A percentile compares a stretch with the other conserved stretches of the same genome.
phyloP scores from a whole-genome alignment of 2,329 filamentous ascomycete genomes.

The Macrophomina phaseolina region DNA sequence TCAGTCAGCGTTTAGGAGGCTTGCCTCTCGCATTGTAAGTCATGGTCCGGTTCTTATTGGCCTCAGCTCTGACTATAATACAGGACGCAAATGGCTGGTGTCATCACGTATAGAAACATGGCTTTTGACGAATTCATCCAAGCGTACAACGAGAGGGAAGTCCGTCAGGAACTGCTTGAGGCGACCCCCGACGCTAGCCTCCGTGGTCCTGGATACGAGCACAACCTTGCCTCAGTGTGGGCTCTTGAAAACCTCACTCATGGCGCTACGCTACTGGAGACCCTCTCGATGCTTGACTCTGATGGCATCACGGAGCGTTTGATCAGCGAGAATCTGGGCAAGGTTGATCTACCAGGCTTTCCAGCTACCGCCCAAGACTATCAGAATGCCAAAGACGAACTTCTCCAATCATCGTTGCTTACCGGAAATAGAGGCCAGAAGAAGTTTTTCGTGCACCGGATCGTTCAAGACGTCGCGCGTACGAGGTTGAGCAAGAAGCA shows the following conservation, averaged over 20 bases:
- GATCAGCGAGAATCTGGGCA: too few species aligned
- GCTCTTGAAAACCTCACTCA: conserved; percentile 28
- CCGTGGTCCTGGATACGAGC: background rate
- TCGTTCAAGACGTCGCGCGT: too few species aligned
- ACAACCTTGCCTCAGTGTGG: conserved; percentile 24
- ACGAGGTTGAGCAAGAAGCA: too few species aligned
- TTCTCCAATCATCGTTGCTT: too few species aligned
- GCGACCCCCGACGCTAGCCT: background rate
- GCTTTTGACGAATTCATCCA: conserved; percentile 29
- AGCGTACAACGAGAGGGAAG: conserved; percentile 25
- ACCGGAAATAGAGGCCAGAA: too few species aligned
- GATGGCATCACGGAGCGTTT: too few species aligned
- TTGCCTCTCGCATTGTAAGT: conserved; percentile 30
- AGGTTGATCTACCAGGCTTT: too few species aligned
- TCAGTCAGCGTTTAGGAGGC: conserved; percentile 29
- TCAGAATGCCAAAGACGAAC: too few species aligned
- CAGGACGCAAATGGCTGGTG: conserved; percentile 32
- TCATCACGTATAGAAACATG: conserved; percentile 29
- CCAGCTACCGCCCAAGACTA: too few species aligned
- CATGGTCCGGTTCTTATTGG: too few species aligned
- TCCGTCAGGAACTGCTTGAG: background rate
- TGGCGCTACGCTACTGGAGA: conserved; percentile 28
- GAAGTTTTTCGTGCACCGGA: too few species aligned
- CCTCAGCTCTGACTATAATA: too few species aligned
- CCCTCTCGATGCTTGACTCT: conserved; percentile 31